Conservation (phyloP, 2,329 filamentous ascomycete species). For the Calonectria pseudoreteaudii region DNA sequence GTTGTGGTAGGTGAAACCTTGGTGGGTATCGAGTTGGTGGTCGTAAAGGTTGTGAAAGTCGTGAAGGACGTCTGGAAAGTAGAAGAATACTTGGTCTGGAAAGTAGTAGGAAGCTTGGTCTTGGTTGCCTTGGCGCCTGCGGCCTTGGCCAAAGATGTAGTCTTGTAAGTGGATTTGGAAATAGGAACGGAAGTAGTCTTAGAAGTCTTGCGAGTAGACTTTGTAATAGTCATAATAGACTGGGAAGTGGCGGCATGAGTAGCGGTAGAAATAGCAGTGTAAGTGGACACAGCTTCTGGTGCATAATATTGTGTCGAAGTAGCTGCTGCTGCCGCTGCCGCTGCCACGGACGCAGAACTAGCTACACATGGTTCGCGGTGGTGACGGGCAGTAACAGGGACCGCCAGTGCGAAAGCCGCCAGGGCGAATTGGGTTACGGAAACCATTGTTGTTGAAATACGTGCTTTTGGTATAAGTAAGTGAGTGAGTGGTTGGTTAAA, state of each 20-base stretch:
- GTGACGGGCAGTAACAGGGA: conserved; percentile 28
- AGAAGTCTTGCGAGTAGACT: neutral
- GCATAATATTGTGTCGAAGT: neutral
- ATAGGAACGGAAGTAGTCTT: neutral
- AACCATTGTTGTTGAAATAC: conserved; percentile 29
- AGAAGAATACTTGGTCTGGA: neutral
- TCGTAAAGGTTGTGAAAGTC: neutral
- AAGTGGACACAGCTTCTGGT: neutral
- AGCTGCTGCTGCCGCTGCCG: neutral
- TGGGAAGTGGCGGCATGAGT: neutral
- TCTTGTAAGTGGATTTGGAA: neutral
- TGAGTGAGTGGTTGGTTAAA: neutral
- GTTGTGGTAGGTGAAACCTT: neutral
- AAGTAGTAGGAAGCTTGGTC: neutral
- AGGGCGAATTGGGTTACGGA: conserved; percentile 28
- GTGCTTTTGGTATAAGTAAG: neutral
- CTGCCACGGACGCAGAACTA: neutral
- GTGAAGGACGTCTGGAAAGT: neutral
- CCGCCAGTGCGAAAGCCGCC: conserved; percentile 28
- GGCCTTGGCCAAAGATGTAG: neutral
- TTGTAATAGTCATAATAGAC: neutral
- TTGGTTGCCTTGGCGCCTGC: neutral
- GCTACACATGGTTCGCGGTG: neutral
- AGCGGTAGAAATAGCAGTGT: neutral
- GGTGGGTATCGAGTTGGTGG: neutral